Conservation (phyloP, 306 rosid genomes). For the Corylus americana region DNA sequence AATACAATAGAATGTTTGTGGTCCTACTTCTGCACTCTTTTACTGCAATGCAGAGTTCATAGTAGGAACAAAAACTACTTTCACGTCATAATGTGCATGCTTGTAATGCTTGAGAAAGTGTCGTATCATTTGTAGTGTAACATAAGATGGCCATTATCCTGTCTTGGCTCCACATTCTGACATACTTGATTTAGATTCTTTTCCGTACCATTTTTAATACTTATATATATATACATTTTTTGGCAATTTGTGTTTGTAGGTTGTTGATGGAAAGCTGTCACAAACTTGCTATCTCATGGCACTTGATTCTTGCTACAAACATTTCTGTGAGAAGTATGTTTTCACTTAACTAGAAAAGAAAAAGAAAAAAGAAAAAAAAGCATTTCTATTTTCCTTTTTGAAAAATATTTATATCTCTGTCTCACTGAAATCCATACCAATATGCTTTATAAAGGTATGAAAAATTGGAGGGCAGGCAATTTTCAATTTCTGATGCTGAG, state of each 20-base stretch:
- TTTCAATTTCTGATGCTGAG: constrained; percentile 66
- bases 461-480: constrained; percentile 71
- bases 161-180: background rate
- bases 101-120: background rate
- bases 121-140: background rate
- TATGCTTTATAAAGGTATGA: constrained; percentile 50
- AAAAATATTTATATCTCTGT: no score
- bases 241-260: constrained; percentile 37
- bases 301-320: constrained; percentile 74
- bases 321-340: constrained; percentile 64
- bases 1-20: no score
- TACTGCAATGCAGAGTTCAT: background rate
- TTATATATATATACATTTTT: background rate
- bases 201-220: no score
- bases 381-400: no score
- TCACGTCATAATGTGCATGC: background rate
- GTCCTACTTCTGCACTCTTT: no score
- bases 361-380: no score
- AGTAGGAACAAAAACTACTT: background rate
- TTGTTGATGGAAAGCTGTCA: constrained; percentile 84
- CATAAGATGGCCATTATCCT: background rate
- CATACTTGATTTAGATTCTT: background rate
- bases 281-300: constrained; percentile 89
- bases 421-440: constrained; percentile 9
- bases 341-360: background rate